A percentile compares a stretch with the other conserved stretches of the same genome.
Conservation (phyloP, 2,329 filamentous ascomycete genomes). For the Dryadomyces quercivorus region DNA sequence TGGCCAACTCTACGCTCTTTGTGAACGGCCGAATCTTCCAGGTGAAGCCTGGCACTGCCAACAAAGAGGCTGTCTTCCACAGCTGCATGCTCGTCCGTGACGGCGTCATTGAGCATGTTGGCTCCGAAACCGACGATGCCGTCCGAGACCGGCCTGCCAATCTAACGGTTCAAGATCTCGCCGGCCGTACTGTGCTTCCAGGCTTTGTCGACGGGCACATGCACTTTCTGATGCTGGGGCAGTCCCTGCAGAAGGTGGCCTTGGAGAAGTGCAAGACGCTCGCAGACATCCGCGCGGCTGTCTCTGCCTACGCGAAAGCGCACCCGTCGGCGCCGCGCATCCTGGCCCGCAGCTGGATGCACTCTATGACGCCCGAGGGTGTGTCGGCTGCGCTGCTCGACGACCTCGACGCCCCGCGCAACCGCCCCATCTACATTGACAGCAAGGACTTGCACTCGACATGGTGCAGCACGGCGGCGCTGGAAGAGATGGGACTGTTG, state of each 20-base stretch:
- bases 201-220: slow-evolving; percentile 47
- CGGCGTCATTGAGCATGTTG: slow-evolving; percentile 23
- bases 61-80: slow-evolving; percentile 20
- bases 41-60: slow-evolving; percentile 13
- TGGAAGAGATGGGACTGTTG: slow-evolving; percentile 35
- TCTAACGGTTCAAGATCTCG: slow-evolving; percentile 20
- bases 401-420: slow-evolving; percentile 29
- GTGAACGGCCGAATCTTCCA: slow-evolving; percentile 35
- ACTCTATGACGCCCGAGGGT: slow-evolving; percentile 37
- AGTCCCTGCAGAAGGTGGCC: slow-evolving; percentile 37
- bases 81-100: slow-evolving; percentile 24
- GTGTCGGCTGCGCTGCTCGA: slow-evolving; percentile 38
- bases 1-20: slow-evolving; percentile 19
- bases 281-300: slow-evolving; percentile 33
- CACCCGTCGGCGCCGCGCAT: slow-evolving; percentile 34
- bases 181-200: slow-evolving; percentile 32
- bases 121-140: slow-evolving; percentile 18
- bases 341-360: slow-evolving; percentile 42
- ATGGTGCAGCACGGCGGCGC: slow-evolving; percentile 41
- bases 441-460: slow-evolving; percentile 44
- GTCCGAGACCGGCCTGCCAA: slow-evolving; percentile 11
- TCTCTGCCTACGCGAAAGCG: slow-evolving; percentile 29
- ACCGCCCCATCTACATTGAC: slow-evolving; percentile 38
- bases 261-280: slow-evolving; percentile 33
- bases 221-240: slow-evolving; percentile 42